These are phyloP conservation scores for Coniella vitis DNA, from an alignment of 2,329 filamentous ascomycete species.

Conservation along the genomic window DNA sequence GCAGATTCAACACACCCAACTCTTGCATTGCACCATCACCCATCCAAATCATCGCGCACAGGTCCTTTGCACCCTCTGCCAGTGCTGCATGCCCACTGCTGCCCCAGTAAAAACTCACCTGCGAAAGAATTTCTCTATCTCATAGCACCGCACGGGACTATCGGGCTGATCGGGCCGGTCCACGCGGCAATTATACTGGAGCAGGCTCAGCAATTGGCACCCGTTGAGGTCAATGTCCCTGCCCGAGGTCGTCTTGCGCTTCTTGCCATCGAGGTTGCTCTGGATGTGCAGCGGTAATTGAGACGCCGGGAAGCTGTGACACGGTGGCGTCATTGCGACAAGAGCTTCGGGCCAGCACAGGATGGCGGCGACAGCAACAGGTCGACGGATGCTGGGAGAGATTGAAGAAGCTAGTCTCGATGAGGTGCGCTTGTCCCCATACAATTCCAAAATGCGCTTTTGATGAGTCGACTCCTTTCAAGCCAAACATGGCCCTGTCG, in stretches of 20 bases:
- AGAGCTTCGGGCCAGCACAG: slow-evolving; percentile 4
- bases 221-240: slow-evolving; percentile 41
- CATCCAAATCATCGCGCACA: background rate
- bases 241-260: slow-evolving; percentile 41
- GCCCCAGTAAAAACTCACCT: slow-evolving; percentile 37
- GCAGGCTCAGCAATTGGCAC: slow-evolving; percentile 51
- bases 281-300: slow-evolving; percentile 46
- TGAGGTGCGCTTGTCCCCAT: slow-evolving; percentile 39
- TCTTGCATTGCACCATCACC: background rate
- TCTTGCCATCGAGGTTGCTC: slow-evolving; percentile 38
- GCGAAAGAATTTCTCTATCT: slow-evolving; percentile 53
- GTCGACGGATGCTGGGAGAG: slow-evolving; percentile 45
- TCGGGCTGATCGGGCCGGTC: slow-evolving; percentile 37
- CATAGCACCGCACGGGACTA: slow-evolving; percentile 47
- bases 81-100: too few species aligned
- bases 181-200: slow-evolving; percentile 56
- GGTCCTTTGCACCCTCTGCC: background rate
- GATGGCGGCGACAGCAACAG: slow-evolving; percentile 35
- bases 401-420: slow-evolving; percentile 52
- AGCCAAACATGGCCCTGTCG: background rate
- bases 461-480: background rate
- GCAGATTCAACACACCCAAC: background rate
- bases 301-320: slow-evolving; percentile 45
- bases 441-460: background rate
- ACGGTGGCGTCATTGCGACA: slow-evolving; percentile 50